These are phyloP conservation scores for Botrytis fragariae DNA, from an alignment of 2,329 filamentous ascomycete species.

Conservation along the genomic window DNA sequence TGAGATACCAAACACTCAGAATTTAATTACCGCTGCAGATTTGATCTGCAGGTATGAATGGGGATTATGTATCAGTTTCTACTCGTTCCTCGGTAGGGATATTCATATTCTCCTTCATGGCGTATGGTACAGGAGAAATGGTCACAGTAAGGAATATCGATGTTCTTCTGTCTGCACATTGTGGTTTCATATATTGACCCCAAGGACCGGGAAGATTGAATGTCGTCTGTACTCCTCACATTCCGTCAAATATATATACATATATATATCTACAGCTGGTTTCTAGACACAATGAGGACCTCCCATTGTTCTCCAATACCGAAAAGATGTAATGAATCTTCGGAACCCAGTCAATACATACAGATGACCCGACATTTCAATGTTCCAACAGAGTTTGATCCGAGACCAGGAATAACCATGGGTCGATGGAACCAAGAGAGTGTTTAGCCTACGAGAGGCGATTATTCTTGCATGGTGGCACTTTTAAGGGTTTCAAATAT, in stretches of 20 bases:
- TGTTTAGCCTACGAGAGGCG: not conserved
- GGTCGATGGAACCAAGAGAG: not conserved
- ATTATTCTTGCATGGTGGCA: conserved; percentile 8
- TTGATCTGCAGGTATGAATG: not conserved
- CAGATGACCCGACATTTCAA: not conserved
- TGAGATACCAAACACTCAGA: not conserved
- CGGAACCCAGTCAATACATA: not conserved
- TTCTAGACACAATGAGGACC: not conserved
- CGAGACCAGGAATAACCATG: not conserved
- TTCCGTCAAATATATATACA: not conserved
- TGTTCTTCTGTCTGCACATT: not conserved
- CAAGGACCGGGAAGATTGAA: not conserved
- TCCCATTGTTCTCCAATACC: not conserved
- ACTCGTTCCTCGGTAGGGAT: not conserved
- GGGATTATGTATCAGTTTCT: not conserved
- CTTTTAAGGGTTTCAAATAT: conserved; percentile 7
- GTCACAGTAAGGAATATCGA: not conserved
- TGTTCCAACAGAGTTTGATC: conserved; percentile 4
- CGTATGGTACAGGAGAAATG: not conserved
- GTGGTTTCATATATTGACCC: not conserved
- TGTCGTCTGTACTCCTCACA: not conserved
- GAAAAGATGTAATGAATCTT: not conserved
- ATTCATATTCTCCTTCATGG: conserved; percentile 6
- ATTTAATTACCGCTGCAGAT: conserved; percentile 7
- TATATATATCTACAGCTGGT: not conserved